Conservation (phyloP, 352 stramenopile genomes). For the Phytophthora agathidicida region DNA sequence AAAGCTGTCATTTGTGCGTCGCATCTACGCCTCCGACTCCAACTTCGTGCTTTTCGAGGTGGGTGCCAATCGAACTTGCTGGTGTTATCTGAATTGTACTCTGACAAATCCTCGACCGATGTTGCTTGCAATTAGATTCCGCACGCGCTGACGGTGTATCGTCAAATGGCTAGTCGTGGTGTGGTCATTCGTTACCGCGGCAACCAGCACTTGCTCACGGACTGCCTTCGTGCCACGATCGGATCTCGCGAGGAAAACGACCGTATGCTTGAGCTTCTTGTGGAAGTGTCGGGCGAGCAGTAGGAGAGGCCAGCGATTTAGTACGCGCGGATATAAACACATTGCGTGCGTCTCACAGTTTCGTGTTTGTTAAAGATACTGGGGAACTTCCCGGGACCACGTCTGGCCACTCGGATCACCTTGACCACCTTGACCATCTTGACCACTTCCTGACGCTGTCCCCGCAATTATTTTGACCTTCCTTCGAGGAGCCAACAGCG, state of each 20-base stretch:
- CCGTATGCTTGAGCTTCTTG: slow-evolving; percentile 89
- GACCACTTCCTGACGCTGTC: no score
- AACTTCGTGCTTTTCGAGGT: slow-evolving; percentile 99
- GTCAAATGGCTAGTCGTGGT: slow-evolving; percentile 91
- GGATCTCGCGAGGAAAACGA: slow-evolving; percentile 94
- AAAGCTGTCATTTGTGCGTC: slow-evolving; percentile 91
- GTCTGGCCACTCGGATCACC: no score
- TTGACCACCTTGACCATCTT: no score
- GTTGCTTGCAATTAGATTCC: slow-evolving; percentile 60
- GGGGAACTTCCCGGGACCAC: no score
- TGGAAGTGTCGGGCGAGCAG: slow-evolving; percentile 66
- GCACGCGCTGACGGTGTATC: slow-evolving; percentile 94
- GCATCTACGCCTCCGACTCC: slow-evolving; percentile 95
- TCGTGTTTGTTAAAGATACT: no score
- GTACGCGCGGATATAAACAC: neutral
- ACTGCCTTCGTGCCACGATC: slow-evolving; percentile 96
- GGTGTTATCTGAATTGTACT: neutral
- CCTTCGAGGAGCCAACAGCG: no score
- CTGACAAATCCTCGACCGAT: neutral
- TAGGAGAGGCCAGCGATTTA: slow-evolving; percentile 16
- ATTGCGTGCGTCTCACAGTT: no score
- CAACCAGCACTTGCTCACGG: slow-evolving; percentile 95
- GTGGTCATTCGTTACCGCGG: slow-evolving; percentile 97
- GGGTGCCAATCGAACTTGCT: slow-evolving; percentile 1
- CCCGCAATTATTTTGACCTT: no score